Evolutionary conservation across 2,329 filamentous ascomycete genomes (phyloP).

Genomic region (Penicillium sclerotiorum): DNA sequence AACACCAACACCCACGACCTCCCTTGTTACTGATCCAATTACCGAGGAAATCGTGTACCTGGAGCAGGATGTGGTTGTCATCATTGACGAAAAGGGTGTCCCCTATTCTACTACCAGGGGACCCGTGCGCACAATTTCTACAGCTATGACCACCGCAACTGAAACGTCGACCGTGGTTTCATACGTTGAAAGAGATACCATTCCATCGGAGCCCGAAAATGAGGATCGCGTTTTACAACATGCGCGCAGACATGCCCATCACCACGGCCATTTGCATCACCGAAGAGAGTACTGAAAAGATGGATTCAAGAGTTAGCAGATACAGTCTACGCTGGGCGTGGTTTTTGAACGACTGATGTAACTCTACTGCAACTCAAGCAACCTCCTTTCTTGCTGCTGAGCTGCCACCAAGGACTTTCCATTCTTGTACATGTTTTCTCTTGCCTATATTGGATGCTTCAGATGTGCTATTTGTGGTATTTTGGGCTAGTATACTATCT

Average conservation of each 20-base stretch:
- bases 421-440: slow-evolving; percentile 22
- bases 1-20: slow-evolving; percentile 30
- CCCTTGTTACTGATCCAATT: slow-evolving; percentile 24
- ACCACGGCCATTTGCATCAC: slow-evolving; percentile 16
- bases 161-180: slow-evolving; percentile 29
- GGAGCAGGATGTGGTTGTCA: slow-evolving; percentile 32
- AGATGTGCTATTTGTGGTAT: neutral
- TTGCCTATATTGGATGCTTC: neutral
- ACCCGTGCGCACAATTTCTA: slow-evolving; percentile 26
- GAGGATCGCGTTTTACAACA: slow-evolving; percentile 25
- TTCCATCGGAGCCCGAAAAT: slow-evolving; percentile 22
- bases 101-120: slow-evolving; percentile 31
- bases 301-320: neutral
- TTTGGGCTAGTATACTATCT: neutral
- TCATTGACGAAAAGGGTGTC: slow-evolving; percentile 28
- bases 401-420: slow-evolving; percentile 7
- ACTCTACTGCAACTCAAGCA: slow-evolving; percentile 6
- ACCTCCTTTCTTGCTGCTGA: slow-evolving; percentile 6
- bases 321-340: slow-evolving; percentile 14
- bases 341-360: neutral
- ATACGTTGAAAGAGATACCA: slow-evolving; percentile 19
- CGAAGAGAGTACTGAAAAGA: slow-evolving; percentile 4
- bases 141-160: slow-evolving; percentile 24
- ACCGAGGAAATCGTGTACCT: slow-evolving; percentile 35
- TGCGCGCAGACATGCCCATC: slow-evolving; percentile 27